Conservation (phyloP, 371 early-diverging fungal genomes). For the Zychaea mexicana region DNA sequence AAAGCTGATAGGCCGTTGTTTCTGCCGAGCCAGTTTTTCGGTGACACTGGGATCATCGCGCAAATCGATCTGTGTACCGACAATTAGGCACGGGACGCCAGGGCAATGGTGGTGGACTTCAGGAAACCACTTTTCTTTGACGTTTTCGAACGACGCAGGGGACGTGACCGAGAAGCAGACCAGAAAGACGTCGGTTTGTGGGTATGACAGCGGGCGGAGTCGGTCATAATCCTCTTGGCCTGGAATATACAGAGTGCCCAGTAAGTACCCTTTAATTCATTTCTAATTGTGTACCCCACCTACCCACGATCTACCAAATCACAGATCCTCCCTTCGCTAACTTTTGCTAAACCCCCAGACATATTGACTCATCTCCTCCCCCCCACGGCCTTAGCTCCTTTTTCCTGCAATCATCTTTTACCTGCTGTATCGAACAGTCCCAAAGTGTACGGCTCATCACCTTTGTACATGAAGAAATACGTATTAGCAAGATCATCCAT, state of each 20-base stretch:
- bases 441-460: conserved; percentile 85
- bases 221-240: conserved; percentile 98
- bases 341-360: no score
- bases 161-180: conserved; percentile 97
- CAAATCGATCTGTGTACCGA: conserved; percentile 96
- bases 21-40: conserved; percentile 82
- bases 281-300: not conserved
- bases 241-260: conserved; percentile 16
- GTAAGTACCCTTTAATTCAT: not conserved
- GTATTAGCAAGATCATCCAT: no score
- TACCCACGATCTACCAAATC: no score
- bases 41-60: conserved; percentile 84
- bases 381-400: not conserved
- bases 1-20: conserved; percentile 79
- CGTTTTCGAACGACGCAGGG: conserved; percentile 92
- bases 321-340: no score
- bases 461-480: conserved; percentile 12
- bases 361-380: not conserved
- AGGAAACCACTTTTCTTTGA: conserved; percentile 89
- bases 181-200: conserved; percentile 94
- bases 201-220: conserved; percentile 93
- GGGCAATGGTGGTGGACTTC: conserved; percentile 98
- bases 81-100: conserved; percentile 95
- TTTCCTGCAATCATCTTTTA: conserved; percentile 21
- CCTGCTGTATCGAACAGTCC: conserved; percentile 98